Conservation (phyloP, 2,329 filamentous ascomycete genomes). For the Phialocephala sp. region DNA sequence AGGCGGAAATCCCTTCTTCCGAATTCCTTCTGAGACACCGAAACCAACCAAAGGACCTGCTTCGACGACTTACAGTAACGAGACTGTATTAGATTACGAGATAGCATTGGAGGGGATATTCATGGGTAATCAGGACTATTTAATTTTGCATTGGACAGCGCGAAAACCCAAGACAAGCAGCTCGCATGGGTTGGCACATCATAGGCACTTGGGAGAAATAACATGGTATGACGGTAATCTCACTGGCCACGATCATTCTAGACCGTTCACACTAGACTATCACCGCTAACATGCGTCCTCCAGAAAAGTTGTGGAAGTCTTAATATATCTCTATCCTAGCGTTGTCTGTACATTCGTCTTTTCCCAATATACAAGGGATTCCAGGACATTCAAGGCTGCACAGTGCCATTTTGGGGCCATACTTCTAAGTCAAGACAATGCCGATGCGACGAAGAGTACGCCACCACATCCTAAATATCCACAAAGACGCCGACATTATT, state of each 20-base stretch:
- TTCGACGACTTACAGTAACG: not conserved
- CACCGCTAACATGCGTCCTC: not conserved
- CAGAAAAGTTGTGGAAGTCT: not conserved
- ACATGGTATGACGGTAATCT: no score
- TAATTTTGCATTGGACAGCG: not conserved
- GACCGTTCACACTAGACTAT: no score
- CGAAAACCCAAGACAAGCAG: not conserved
- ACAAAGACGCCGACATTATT: not conserved
- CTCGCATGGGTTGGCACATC: no score
- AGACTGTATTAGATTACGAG: not conserved
- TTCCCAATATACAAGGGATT: not conserved
- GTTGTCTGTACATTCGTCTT: not conserved
- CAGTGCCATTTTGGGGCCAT: not conserved
- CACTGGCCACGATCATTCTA: no score
- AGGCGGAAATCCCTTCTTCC: not conserved
- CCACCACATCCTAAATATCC: not conserved
- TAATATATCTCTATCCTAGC: not conserved
- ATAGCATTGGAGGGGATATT: not conserved
- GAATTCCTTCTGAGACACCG: not conserved
- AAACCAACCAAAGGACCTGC: not conserved
- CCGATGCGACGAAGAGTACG: no score
- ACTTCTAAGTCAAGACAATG: no score
- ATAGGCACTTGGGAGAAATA: no score
- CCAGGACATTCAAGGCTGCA: not conserved
- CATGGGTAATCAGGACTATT: not conserved